Conservation (phyloP, 75 land plant genomes). For the Selaginella moellendorffii region DNA sequence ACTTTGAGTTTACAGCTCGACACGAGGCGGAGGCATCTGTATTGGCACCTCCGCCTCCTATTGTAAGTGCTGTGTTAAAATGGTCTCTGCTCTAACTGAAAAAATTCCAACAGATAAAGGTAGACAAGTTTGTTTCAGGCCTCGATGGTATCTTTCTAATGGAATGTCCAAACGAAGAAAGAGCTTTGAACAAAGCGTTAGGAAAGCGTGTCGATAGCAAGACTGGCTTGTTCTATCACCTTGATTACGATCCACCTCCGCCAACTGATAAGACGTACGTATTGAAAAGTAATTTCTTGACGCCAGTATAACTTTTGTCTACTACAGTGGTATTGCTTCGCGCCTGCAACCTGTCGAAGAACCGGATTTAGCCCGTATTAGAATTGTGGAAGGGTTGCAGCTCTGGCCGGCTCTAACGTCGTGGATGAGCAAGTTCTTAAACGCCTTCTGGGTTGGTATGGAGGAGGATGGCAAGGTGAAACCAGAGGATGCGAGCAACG, state of each 20-base stretch:
- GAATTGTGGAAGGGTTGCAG: constrained; percentile 1
- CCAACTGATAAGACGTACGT: constrained; percentile 18
- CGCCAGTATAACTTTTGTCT: not conserved
- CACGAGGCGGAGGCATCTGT: constrained; percentile 10
- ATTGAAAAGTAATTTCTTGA: not conserved
- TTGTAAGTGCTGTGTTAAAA: constrained; percentile 12
- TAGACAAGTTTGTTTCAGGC: constrained; percentile 12
- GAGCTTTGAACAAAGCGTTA: constrained; percentile 20
- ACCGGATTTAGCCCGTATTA: constrained; percentile 10
- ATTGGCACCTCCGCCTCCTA: constrained; percentile 22
- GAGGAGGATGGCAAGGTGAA: not conserved
- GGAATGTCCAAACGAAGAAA: not conserved
- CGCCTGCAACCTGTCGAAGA: constrained; percentile 21
- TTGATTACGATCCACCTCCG: constrained; percentile 23
- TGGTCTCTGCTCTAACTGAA: no score
- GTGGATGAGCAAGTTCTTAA: constrained; percentile 12
- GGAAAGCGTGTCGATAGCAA: constrained; percentile 21
- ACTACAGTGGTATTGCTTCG: constrained; percentile 20
- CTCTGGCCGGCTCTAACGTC: constrained; percentile 13
- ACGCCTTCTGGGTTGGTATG: constrained; percentile 5
- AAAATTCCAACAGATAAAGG: not conserved
- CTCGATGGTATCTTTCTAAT: constrained; percentile 22
- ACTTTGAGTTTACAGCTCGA: constrained; percentile 7
- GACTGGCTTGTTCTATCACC: constrained; percentile 19
- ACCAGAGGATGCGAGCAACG: not conserved